A percentile compares a stretch with the other conserved stretches of the same genome.
phyloP scores from a whole-genome alignment of 306 rosid species.

The Sphenostylis stenocarpa region DNA sequence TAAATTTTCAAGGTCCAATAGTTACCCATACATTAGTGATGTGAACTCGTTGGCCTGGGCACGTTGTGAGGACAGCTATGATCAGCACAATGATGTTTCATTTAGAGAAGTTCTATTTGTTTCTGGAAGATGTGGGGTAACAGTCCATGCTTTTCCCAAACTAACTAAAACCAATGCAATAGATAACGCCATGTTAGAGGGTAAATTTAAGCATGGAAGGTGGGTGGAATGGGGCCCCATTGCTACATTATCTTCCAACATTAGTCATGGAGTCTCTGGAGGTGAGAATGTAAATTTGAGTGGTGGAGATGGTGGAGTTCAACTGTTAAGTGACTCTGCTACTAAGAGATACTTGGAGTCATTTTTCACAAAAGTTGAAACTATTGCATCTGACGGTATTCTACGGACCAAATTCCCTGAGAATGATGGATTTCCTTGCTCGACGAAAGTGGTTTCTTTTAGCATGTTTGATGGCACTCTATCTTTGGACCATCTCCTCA shows the following conservation, averaged over 20 bases:
- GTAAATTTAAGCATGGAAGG: constrained; percentile 60
- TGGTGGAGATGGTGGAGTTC: constrained; percentile 43
- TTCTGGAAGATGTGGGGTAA: constrained; percentile 76
- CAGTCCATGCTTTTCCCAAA: constrained; percentile 74
- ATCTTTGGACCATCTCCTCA: constrained; percentile 42
- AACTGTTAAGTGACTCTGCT: constrained; percentile 37
- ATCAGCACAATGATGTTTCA: constrained; percentile 60
- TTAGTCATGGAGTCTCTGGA: constrained; percentile 37
- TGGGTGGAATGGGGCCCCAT: constrained; percentile 91
- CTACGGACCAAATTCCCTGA: constrained; percentile 68
- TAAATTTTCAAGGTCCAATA: constrained; percentile 45
- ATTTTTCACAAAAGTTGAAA: constrained; percentile 64
- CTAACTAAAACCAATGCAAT: constrained; percentile 32
- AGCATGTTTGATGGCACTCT: constrained; percentile 62
- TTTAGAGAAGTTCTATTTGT: constrained; percentile 82
- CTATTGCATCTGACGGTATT: constrained; percentile 51
- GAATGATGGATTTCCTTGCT: constrained; percentile 66
- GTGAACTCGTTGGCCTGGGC: constrained; percentile 90
- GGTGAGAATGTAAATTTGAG: constrained; percentile 32
- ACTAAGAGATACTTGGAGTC: constrained; percentile 70
- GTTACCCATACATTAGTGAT: constrained; percentile 63
- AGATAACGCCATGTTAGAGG: constrained; percentile 37
- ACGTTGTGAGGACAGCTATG: constrained; percentile 60
- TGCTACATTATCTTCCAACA: constrained; percentile 40
- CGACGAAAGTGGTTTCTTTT: constrained; percentile 78